Conservation (phyloP, 768 basidiomycete species). For the Xerocomus spinulosus region DNA sequence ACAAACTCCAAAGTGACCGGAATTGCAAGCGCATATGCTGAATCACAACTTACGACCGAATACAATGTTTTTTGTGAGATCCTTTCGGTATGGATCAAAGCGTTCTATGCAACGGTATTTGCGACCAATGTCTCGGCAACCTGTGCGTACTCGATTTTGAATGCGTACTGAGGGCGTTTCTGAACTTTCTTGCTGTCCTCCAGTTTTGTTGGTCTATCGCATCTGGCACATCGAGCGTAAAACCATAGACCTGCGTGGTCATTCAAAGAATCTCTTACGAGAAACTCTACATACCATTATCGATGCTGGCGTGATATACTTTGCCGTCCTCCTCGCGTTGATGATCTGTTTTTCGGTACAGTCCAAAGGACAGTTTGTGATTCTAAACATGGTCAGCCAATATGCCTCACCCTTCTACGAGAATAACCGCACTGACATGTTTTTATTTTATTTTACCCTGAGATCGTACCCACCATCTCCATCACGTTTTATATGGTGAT, state of each 20-base stretch:
- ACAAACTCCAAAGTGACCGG: not conserved
- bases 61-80: conserved; percentile 20
- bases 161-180: not conserved
- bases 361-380: conserved; percentile 28
- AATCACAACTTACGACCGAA: conserved; percentile 2
- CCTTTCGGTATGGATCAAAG: conserved; percentile 29
- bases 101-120: conserved; percentile 30
- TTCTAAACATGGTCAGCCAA: conserved; percentile 32
- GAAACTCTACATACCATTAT: conserved; percentile 23
- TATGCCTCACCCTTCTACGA: no score
- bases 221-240: conserved; percentile 26
- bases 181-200: not conserved
- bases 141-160: conserved; percentile 4
- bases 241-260: conserved; percentile 13
- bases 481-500: conserved; percentile 20
- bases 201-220: conserved; percentile 22
- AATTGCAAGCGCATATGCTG: conserved; percentile 4
- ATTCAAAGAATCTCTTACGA: not conserved
- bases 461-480: conserved; percentile 12
- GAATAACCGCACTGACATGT: not conserved
- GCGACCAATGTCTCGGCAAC: conserved; percentile 30
- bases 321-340: conserved; percentile 28
- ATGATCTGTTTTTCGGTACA: conserved; percentile 26
- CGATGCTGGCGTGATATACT: conserved; percentile 35
- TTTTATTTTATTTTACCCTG: no score